Evolutionary conservation across 2,329 filamentous ascomycete genomes (phyloP).

Genomic region (Endocalyx cinctus): DNA sequence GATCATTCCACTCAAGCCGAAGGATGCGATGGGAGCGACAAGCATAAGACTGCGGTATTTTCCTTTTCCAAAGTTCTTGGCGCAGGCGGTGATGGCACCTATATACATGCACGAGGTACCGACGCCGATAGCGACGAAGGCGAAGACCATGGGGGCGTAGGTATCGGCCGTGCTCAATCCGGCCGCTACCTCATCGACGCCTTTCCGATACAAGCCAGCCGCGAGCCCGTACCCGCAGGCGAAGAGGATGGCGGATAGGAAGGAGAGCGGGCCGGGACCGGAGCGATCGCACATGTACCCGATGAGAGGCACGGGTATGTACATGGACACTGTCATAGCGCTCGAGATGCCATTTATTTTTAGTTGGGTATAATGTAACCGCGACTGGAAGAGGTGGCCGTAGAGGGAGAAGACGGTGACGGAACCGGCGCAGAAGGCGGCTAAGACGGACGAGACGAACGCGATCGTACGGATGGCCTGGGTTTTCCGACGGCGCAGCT

Average conservation of each 20-base stretch:
- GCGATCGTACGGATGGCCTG: constrained; percentile 37
- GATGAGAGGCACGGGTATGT: constrained; percentile 84
- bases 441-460: constrained; percentile 50
- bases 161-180: constrained; percentile 54
- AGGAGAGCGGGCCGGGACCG: constrained; percentile 71
- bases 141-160: constrained; percentile 76
- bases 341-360: constrained; percentile 88
- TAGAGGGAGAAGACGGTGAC: constrained; percentile 94
- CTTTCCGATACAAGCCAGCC: constrained; percentile 64
- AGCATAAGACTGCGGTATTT: constrained; percentile 84
- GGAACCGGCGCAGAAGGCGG: constrained; percentile 76
- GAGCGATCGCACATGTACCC: constrained; percentile 90
- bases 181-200: constrained; percentile 29
- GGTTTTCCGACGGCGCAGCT: constrained; percentile 18
- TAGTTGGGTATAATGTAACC: constrained; percentile 82
- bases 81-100: constrained; percentile 85
- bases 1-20: constrained; percentile 94
- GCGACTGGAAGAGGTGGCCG: constrained; percentile 81
- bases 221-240: constrained; percentile 79
- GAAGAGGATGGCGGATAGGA: constrained; percentile 70
- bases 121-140: constrained; percentile 77
- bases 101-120: constrained; percentile 89
- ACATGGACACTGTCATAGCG: constrained; percentile 80
- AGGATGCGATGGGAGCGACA: constrained; percentile 84
- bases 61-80: constrained; percentile 94